Percentiles rank a stretch among this genome's conserved stretches.
Evolutionary conservation across 2,329 filamentous ascomycete species (phyloP).

Genomic region (Colletotrichum sp.): DNA sequence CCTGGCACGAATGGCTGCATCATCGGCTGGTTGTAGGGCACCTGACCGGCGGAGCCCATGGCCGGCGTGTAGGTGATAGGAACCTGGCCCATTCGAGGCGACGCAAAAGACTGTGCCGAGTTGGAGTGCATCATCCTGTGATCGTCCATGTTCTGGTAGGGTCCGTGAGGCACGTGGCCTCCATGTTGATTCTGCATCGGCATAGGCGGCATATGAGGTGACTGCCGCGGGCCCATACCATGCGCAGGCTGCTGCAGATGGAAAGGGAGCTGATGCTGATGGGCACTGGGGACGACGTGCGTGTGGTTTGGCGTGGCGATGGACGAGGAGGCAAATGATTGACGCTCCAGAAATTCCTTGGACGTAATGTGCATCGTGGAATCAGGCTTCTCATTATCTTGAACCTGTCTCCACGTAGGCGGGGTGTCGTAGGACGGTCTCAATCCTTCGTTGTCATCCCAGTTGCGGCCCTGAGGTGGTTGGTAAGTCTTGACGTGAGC

Average conservation of each 20-base stretch:
- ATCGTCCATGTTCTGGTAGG: constrained; percentile 78
- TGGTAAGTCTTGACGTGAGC: constrained; percentile 59
- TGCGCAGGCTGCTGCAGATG: constrained; percentile 80
- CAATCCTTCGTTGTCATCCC: constrained; percentile 80
- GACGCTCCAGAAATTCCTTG: constrained; percentile 78
- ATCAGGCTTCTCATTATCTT: constrained; percentile 70
- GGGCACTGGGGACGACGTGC: constrained; percentile 75
- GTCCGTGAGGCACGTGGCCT: constrained; percentile 65
- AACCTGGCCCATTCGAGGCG: constrained; percentile 76
- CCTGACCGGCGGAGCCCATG: constrained; percentile 72
- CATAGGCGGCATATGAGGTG: constrained; percentile 78
- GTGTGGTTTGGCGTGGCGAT: constrained; percentile 73
- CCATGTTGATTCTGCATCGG: constrained; percentile 77
- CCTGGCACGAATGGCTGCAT: constrained; percentile 74
- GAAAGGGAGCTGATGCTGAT: constrained; percentile 83
- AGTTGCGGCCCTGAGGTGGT: constrained; percentile 63
- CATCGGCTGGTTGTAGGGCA: constrained; percentile 75
- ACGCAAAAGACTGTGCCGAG: constrained; percentile 84
- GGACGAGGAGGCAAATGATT: constrained; percentile 59
- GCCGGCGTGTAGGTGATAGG: constrained; percentile 73
- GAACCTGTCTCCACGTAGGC: constrained; percentile 80
- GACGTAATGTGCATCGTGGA: constrained; percentile 73
- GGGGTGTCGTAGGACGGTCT: constrained; percentile 83
- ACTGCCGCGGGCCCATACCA: constrained; percentile 70
- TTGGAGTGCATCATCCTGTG: constrained; percentile 89